Base-by-base conservation (phyloP, 2,329 filamentous ascomycete genomes). In the Beauveria brongniartii region DNA sequence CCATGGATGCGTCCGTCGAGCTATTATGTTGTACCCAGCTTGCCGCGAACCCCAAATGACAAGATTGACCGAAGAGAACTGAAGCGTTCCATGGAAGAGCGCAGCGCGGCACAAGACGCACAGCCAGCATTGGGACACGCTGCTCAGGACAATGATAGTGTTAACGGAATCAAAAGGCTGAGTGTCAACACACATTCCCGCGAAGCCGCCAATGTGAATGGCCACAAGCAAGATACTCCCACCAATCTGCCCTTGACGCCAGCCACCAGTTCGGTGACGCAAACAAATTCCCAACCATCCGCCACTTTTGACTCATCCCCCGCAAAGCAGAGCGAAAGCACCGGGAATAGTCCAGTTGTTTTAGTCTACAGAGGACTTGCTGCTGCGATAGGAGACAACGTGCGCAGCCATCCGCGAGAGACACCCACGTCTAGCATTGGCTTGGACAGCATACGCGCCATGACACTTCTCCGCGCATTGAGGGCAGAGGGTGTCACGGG, bases 1-100 rank as follows among this genome's bases (percentile, higher is more conserved):
- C 48, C 34, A 24, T 61, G 58, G 58, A 61, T 61, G 58, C 43
- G 51, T 40, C 58, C 58, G 8, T 24, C 43, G 10, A 37, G 50
- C 40, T 61, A 61, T n/a, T 4, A 53, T 14, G 18, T 61, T 9
- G 34, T 46, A 5, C 7, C 34, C 12, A 43, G 26, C 40, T 14
- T 61, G 37, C 58, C 58, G 37, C n/a, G 47, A 14, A 54, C 58
- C 3, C 34, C 58, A 7, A 61, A 53, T 18, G 58, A 47, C 50
- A 61, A 61, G 50, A 16, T 61, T 40, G 51, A 61, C 30, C 40
- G 58, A 28, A 34, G 51, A n/a, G 22, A 43, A 14, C 24, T 55
- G 37, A 59, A 22, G 10, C 34, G 44, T 16, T 44, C 34, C 16
- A 12, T 51, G n/a, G 37, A 48, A 43, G 28, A 44, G 24, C 18